phyloP scores from a whole-genome alignment of 1,284 basidiomycete genomes.

The Stereum hirsutum region DNA sequence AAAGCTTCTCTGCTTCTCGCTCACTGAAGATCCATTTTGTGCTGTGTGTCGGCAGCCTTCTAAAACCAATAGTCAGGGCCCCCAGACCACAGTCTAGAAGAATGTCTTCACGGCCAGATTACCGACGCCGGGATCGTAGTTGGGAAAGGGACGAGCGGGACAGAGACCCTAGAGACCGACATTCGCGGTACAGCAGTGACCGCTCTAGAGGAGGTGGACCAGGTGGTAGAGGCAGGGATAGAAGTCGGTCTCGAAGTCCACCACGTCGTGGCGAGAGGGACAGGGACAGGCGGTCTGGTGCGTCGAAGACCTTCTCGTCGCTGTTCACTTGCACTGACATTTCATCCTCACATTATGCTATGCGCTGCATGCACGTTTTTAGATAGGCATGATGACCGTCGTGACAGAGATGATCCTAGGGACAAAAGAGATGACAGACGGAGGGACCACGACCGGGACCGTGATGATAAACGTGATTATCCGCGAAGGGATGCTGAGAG shows the following conservation, averaged over 20 bases:
- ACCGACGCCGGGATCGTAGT: slow-evolving; percentile 55
- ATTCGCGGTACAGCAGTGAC: too few species aligned
- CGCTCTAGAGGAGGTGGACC: too few species aligned
- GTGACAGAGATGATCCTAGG: slow-evolving; percentile 17
- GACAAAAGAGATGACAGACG: neutral
- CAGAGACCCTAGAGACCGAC: slow-evolving; percentile 13
- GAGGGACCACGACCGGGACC: slow-evolving; percentile 25
- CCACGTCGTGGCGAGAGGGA: slow-evolving; percentile 36
- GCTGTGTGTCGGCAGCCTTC: neutral
- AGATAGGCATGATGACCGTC: slow-evolving; percentile 25
- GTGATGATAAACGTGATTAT: slow-evolving; percentile 19
- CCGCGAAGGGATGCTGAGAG: slow-evolving; percentile 22
- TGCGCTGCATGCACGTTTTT: slow-evolving; percentile 5
- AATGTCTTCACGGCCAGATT: slow-evolving; percentile 45
- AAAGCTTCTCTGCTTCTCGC: too few species aligned
- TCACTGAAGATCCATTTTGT: too few species aligned
- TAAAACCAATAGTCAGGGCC: too few species aligned
- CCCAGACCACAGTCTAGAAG: neutral
- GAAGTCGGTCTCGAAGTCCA: slow-evolving; percentile 67
- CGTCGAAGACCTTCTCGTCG: slow-evolving; percentile 3
- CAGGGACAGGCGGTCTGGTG: slow-evolving; percentile 33
- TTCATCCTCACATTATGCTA: neutral
- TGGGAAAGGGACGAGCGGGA: slow-evolving; percentile 43
- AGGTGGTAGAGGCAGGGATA: slow-evolving; percentile 38
- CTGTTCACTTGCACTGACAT: neutral